Base-by-base conservation (phyloP, 2,329 filamentous ascomycete species). In the Dactylellina sp. region DNA sequence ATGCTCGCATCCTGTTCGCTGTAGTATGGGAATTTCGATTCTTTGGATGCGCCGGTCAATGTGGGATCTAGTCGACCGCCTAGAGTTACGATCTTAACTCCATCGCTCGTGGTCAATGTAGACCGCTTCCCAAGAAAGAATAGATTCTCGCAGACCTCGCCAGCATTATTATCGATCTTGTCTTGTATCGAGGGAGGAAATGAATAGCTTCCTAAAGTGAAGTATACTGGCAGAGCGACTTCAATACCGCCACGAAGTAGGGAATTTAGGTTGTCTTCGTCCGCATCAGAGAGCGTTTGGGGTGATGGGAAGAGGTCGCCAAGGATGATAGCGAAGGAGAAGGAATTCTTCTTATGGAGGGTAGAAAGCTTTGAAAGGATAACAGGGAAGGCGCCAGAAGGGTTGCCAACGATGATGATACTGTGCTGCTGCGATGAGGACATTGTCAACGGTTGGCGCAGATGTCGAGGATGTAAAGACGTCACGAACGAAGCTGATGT, bases 41-140 rank as follows among this genome's bases (percentile, higher is more conserved):
- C 89, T 75, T 88, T 87, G 7, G 89, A 91, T 62, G 87, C 84
- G 1, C 87, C 88, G 35, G 87, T 83, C 12, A 89, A 84, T 53
- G 86, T 85, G 11, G 86, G 79, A 77, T 91, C 88, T 0, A 92
- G 82, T 35, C 85, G 83, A 0, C 95, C 95, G 24, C 94, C 94
- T 0, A 99, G 84, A 0, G 91, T 85, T n/a, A 94, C 91, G 75
- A 99, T 93, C 56, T 90, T 89, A 49, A 98, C 84, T 0, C 93
- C 94, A 76, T 97, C 93, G 0, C 91, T 90, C 0, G 94, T 98
- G 80, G 95, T 98, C 59, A 92, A 90, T 12, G 90, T 89, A 75
- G 91, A 92, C 78, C 92, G 89, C 81, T 95, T 96, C 66, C 91
- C 93, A 0, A 99, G 86, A 79, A 90, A 96, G 81, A 92, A 91